Conservation (phyloP, 1,284 basidiomycete species). For the Termitomyces sp. region DNA sequence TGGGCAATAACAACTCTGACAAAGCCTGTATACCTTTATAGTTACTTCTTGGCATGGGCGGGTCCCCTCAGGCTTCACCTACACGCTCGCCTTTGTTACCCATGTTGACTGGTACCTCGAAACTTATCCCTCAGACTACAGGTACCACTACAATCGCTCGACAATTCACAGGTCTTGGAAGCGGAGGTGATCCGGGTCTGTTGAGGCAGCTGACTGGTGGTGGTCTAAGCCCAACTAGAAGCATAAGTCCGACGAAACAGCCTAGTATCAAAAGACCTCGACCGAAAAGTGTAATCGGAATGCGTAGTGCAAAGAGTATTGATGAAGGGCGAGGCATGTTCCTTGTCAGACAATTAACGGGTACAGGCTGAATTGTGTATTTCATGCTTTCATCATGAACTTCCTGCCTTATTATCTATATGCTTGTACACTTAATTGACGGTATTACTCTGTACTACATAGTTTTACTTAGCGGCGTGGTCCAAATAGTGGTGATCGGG, state of each 20-base stretch:
- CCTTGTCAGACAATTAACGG: slow-evolving; percentile 68
- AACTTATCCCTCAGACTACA: slow-evolving; percentile 51
- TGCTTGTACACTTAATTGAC: background rate
- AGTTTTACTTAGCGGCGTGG: too few relatives aligned
- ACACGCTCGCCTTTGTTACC: slow-evolving; percentile 42
- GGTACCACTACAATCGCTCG: slow-evolving; percentile 69
- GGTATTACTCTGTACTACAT: too few relatives aligned
- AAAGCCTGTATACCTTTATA: slow-evolving; percentile 21
- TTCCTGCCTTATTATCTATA: background rate
- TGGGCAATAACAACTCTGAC: slow-evolving; percentile 2
- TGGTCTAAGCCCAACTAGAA: slow-evolving; percentile 56
- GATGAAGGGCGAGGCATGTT: slow-evolving; percentile 65
- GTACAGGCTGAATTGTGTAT: slow-evolving; percentile 26
- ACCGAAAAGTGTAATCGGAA: slow-evolving; percentile 62
- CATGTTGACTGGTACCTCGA: slow-evolving; percentile 40
- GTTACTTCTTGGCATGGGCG: slow-evolving; percentile 53
- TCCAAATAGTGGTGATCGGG: too few relatives aligned
- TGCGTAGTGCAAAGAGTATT: slow-evolving; percentile 49
- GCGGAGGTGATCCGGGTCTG: slow-evolving; percentile 39
- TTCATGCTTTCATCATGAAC: background rate
- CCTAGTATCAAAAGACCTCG: slow-evolving; percentile 36
- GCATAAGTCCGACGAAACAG: slow-evolving; percentile 58
- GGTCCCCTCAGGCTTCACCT: slow-evolving; percentile 45
- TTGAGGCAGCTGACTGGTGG: slow-evolving; percentile 63
- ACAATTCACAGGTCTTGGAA: slow-evolving; percentile 64